phyloP scores from a whole-genome alignment of 2,329 filamentous ascomycete species.

The Aurifilum marmelostoma region DNA sequence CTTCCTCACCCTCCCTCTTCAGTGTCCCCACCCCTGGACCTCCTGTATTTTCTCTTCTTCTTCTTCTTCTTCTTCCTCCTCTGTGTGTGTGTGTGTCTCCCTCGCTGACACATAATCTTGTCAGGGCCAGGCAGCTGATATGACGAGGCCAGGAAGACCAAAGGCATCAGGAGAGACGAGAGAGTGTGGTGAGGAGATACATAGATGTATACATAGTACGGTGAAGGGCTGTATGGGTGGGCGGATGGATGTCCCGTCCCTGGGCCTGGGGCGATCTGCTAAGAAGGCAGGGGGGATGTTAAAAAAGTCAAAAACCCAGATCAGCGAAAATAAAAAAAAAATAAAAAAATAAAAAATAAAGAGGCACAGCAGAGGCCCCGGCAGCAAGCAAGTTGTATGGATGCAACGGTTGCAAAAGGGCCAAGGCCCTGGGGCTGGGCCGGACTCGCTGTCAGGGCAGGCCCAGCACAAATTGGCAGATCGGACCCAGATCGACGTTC shows the following conservation, averaged over 20 bases:
- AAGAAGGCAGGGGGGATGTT: too few relatives aligned
- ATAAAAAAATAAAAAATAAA: not conserved
- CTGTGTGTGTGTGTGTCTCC: too few relatives aligned
- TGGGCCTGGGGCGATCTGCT: not conserved
- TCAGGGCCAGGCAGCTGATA: not conserved
- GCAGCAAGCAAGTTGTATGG: not conserved
- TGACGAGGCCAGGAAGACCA: constrained; percentile 1
- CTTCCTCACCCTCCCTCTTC: not conserved
- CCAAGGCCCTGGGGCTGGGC: constrained; percentile 5
- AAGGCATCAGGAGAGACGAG: not conserved
- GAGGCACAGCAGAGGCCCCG: not conserved
- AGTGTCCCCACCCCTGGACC: not conserved
- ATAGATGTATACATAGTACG: not conserved
- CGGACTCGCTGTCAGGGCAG: constrained; percentile 10
- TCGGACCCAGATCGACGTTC: constrained; percentile 19
- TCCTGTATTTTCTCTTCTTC: too few relatives aligned
- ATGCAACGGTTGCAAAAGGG: constrained; percentile 5
- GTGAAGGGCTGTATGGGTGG: not conserved
- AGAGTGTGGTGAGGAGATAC: not conserved
- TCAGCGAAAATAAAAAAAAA: too few relatives aligned
- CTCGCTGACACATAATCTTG: not conserved
- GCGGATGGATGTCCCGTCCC: not conserved
- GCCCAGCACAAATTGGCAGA: constrained; percentile 11
- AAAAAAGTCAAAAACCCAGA: too few relatives aligned
- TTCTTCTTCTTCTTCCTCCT: not conserved